Conservation (phyloP, 768 basidiomycete genomes). For the Mycena belliarum region DNA sequence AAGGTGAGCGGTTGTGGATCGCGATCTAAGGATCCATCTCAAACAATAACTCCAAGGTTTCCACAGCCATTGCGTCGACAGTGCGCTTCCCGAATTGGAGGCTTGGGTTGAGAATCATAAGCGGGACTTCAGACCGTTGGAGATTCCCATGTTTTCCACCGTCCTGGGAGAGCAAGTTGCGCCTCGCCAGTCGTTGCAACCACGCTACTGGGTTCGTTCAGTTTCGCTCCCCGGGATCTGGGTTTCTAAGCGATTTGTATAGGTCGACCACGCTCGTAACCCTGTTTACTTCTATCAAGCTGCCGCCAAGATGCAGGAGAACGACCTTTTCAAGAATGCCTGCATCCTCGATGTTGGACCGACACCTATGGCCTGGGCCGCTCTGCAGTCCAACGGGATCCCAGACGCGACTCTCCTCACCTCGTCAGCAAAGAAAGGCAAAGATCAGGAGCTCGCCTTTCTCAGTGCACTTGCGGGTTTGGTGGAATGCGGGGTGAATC, state of each 20-base stretch:
- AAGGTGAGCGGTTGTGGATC: slow-evolving; percentile 24
- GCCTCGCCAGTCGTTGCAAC: slow-evolving; percentile 23
- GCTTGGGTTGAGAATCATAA: slow-evolving; percentile 30
- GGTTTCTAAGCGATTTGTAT: not conserved
- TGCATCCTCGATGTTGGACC: slow-evolving; percentile 37
- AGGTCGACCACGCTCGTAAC: slow-evolving; percentile 36
- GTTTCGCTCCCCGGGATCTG: not conserved
- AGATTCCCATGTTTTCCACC: slow-evolving; percentile 34
- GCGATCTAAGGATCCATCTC: not conserved
- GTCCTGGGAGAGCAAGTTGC: slow-evolving; percentile 29
- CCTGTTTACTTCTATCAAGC: slow-evolving; percentile 34
- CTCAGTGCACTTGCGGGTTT: slow-evolving; percentile 29
- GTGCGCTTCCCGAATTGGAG: slow-evolving; percentile 21
- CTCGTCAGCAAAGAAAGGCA: slow-evolving; percentile 31
- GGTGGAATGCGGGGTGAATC: slow-evolving; percentile 29
- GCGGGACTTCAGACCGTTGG: slow-evolving; percentile 20
- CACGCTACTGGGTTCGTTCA: slow-evolving; percentile 33
- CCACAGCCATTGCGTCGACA: slow-evolving; percentile 35
- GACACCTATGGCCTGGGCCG: slow-evolving; percentile 34
- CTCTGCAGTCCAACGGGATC: slow-evolving; percentile 30
- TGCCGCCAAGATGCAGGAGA: slow-evolving; percentile 20
- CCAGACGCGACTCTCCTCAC: slow-evolving; percentile 26
- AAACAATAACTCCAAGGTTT: slow-evolving; percentile 28
- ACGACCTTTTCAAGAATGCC: slow-evolving; percentile 25
- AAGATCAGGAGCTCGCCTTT: slow-evolving; percentile 34